A percentile compares a stretch with the other conserved stretches of the same genome.
Conservation (phyloP, 805 yeast species). For the Candida insectalens region DNA sequence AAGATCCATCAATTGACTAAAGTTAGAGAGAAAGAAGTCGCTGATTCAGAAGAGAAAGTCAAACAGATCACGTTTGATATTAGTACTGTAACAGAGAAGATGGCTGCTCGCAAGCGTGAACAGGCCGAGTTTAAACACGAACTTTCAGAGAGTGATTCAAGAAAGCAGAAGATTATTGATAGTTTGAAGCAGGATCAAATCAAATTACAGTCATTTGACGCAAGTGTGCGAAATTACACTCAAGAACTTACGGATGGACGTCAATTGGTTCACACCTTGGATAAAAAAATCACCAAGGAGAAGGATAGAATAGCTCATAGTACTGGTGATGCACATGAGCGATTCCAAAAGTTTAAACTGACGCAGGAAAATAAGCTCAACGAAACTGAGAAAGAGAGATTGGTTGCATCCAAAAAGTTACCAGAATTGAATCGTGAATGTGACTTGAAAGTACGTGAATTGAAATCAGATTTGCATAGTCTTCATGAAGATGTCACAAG, state of each 20-base stretch:
- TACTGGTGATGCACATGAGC: constrained; percentile 2
- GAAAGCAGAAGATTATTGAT: background rate
- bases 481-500: background rate
- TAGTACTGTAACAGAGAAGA: constrained; percentile 9
- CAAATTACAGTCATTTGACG: constrained; percentile 5
- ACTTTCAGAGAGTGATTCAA: constrained; percentile 8
- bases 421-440: too few species aligned
- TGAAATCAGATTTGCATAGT: background rate
- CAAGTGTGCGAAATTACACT: constrained; percentile 1
- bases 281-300: constrained; percentile 21
- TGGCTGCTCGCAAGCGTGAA: constrained; percentile 6
- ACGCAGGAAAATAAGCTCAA: background rate
- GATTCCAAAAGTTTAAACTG: background rate
- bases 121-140: background rate
- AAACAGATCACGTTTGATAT: constrained; percentile 14
- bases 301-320: constrained; percentile 26
- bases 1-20: constrained; percentile 13
- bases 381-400: background rate
- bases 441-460: too few species aligned
- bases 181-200: background rate
- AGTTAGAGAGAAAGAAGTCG: constrained; percentile 9
- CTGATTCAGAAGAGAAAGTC: constrained; percentile 3
- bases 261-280: constrained; percentile 15
- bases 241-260: constrained; percentile 10
- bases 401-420: background rate